Evolutionary conservation across 768 basidiomycete genomes (phyloP).

Genomic region (Pulveroboletus frians): DNA sequence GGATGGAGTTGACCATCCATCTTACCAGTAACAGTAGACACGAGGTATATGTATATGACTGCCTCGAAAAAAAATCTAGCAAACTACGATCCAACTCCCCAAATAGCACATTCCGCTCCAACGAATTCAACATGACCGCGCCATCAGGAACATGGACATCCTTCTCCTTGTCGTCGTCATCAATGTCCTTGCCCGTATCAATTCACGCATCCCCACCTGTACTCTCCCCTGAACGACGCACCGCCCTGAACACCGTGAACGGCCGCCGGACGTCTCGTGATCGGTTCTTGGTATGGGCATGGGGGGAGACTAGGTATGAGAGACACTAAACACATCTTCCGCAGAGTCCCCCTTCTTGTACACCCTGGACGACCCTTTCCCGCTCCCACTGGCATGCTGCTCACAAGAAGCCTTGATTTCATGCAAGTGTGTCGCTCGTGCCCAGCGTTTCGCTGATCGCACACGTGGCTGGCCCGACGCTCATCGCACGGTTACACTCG

Average conservation of each 20-base stretch:
- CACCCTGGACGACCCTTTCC: not conserved
- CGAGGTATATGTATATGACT: no score
- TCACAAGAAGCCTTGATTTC: conserved; percentile 40
- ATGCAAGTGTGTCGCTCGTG: conserved; percentile 64
- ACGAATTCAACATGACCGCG: conserved; percentile 7
- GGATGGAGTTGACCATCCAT: no score
- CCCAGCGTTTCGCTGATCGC: conserved; percentile 51
- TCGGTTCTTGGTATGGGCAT: not conserved
- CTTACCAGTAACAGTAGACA: no score
- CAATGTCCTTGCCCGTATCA: conserved; percentile 37
- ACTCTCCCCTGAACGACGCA: conserved; percentile 8
- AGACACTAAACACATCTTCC: conserved; percentile 18
- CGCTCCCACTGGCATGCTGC: conserved; percentile 5
- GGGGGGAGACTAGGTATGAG: not conserved
- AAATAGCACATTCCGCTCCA: conserved; percentile 11
- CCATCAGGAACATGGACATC: conserved; percentile 11
- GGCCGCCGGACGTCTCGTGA: conserved; percentile 1
- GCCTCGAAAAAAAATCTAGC: no score
- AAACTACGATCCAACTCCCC: not conserved
- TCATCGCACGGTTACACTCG: no score
- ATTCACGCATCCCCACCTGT: conserved; percentile 32
- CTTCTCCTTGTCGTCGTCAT: conserved; percentile 12
- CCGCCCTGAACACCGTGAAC: no score
- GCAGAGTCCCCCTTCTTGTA: conserved; percentile 9
- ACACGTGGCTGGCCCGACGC: conserved; percentile 5